Evolutionary conservation across 495 filamentous ascomycete species (phyloP), one percentile per base, ranked within the genome.

Genomic region (Xylaria palmicola): DNA sequence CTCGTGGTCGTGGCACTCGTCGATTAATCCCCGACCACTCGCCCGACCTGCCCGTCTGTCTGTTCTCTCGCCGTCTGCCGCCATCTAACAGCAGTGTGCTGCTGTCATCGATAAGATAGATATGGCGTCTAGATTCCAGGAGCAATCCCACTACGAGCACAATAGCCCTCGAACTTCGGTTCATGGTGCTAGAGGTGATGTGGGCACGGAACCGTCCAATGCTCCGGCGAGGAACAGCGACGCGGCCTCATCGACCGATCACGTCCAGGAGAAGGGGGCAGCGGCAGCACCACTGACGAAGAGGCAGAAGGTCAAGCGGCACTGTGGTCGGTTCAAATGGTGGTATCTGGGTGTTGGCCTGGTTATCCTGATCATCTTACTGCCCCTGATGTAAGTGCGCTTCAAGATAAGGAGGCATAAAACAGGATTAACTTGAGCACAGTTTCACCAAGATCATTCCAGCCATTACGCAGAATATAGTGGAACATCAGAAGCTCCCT

Each of bases 241-340:
- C 12, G 64, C 57, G 27, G 57, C 47, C 30, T 69, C 68, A 12
- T 67, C 66, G 13, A 13, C 12, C 15, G 68, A 70, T 26, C 59
- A 61, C 39, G 68, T 71, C 44, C 64, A 65, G 39, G 70, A 72
- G 59, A 72, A 70, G 62, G n/a, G 44, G 17, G 55, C 64, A n/a
- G 60, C 39, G 1, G 64, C 52, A 1, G 62, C 59, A 3, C 59
- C 64, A 49, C 45, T 72, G 39, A 70, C 68, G 19, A 72, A 68
- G 58, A 62, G 62, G 47, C 63, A 72, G 56, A 72, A 72, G 40
- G 52, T 68, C 19, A 68, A 68, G 50, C 63, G 63, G 6, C 77
- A 80, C 44, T 73, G 68, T 44, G 65, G 71, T 13, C 68, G 72
- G n/a, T 80, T 78, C 60, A 77, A 76, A 71, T 75, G 72, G 63